phyloP scores from a whole-genome alignment of 1,284 basidiomycete genomes.

The Sporisorium sorghi region DNA sequence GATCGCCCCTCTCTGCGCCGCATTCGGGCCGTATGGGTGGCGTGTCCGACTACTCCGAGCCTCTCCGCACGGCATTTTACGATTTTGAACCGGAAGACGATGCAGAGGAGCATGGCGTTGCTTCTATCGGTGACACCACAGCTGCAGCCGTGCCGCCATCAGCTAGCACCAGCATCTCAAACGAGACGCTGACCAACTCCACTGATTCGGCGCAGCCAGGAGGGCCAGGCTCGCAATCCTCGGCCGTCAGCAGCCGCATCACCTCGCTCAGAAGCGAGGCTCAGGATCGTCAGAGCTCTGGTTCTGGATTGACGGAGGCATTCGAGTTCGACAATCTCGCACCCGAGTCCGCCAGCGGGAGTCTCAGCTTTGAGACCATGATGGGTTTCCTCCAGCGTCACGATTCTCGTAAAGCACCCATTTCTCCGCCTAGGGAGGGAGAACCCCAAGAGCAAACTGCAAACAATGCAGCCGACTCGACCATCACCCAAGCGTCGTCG shows the following conservation, averaged over 20 bases:
- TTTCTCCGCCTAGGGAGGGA: background rate
- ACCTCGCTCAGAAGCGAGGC: slow-evolving; percentile 7
- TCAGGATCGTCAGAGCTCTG: slow-evolving; percentile 16
- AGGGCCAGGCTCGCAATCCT: too few species aligned
- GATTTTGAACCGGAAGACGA: slow-evolving; percentile 35
- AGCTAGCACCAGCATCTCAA: background rate
- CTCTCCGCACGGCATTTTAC: slow-evolving; percentile 30
- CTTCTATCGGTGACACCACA: background rate
- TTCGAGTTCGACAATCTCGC: slow-evolving; percentile 40
- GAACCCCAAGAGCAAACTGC: background rate
- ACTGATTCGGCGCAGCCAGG: background rate
- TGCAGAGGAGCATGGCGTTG: background rate
- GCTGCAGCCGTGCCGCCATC: background rate
- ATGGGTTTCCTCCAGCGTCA: slow-evolving; percentile 46
- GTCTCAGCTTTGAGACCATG: slow-evolving; percentile 40
- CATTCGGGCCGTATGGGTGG: slow-evolving; percentile 11
- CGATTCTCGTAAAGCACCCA: slow-evolving; percentile 11
- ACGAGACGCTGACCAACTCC: background rate
- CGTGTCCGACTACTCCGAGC: slow-evolving; percentile 23
- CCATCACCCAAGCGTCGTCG: background rate
- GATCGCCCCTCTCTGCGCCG: slow-evolving; percentile 29
- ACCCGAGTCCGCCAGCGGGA: slow-evolving; percentile 15
- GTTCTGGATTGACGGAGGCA: slow-evolving; percentile 15
- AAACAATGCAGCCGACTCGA: background rate
- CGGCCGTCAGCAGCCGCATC: slow-evolving; percentile 22